A percentile compares a stretch with the other conserved stretches of the same genome.
Conservation (phyloP, 352 stramenopile genomes). For the Paralagenidium karlingii region DNA sequence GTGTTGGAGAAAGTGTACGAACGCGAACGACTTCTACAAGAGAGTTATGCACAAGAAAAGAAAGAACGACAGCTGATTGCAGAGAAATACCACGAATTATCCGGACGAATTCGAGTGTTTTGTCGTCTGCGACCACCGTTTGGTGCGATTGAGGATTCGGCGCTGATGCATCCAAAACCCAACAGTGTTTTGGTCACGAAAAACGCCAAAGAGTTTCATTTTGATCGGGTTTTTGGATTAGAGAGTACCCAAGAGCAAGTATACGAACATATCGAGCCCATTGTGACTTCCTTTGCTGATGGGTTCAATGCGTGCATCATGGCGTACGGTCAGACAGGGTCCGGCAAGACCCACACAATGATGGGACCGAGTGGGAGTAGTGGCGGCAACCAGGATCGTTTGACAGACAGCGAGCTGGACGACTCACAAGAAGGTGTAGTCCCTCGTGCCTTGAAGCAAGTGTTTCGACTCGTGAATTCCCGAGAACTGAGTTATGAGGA, state of each 20-base stretch:
- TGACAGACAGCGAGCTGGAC: no score
- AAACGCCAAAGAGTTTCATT: conserved; percentile 90
- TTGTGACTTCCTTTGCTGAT: conserved; percentile 94
- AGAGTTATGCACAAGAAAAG: conserved; percentile 58
- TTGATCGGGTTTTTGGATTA: conserved; percentile 95
- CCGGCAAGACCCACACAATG: conserved; percentile 97
- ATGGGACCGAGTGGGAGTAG: conserved; percentile 59
- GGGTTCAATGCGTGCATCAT: conserved; percentile 99
- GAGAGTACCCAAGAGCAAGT: conserved; percentile 87
- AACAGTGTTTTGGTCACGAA: conserved; percentile 82
- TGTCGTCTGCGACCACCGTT: conserved; percentile 67
- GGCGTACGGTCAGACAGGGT: conserved; percentile 95
- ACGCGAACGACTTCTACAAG: conserved; percentile 50
- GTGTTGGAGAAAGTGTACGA: conserved; percentile 24
- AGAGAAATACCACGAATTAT: conserved; percentile 86
- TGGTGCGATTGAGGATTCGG: conserved; percentile 9
- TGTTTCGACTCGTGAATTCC: conserved; percentile 83
- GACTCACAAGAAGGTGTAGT: conserved; percentile 89
- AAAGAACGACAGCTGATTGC: conserved; percentile 63
- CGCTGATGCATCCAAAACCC: conserved; percentile 69
- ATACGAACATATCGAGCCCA: conserved; percentile 91
- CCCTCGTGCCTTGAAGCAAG: conserved; percentile 91
- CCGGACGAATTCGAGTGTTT: conserved; percentile 90
- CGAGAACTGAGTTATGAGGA: conserved; percentile 60
- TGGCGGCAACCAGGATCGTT: no score